These are phyloP conservation scores for Quercus rubra DNA, from an alignment of 306 rosid species.

Conservation along the genomic window DNA sequence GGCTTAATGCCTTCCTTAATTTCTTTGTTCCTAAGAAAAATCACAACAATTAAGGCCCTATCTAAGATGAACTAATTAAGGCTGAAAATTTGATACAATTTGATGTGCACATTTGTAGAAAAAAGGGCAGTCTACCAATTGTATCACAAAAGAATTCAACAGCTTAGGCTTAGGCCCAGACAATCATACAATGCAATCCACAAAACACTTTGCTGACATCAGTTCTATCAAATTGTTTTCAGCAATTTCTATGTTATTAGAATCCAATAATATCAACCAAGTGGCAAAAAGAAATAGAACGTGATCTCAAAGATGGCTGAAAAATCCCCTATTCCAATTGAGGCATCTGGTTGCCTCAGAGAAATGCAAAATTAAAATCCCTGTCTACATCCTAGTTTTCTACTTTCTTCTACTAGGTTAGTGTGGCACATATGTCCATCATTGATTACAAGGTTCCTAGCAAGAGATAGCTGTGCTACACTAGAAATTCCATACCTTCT, in stretches of 20 bases:
- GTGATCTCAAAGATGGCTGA: neutral
- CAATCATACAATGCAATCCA: neutral
- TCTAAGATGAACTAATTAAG: neutral
- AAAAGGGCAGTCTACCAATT: neutral
- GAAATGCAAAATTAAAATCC: neutral
- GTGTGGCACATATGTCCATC: neutral
- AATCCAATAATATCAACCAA: neutral
- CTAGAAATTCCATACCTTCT: constrained; percentile 44
- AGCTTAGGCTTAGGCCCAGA: neutral
- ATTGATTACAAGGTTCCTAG: neutral
- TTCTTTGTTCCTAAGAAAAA: neutral
- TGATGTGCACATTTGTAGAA: neutral
- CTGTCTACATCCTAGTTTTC: neutral
- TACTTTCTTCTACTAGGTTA: neutral
- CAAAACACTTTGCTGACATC: neutral
- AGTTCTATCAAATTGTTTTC: neutral
- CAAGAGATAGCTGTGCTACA: neutral
- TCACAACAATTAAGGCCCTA: neutral
- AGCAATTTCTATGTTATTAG: neutral
- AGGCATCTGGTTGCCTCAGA: neutral
- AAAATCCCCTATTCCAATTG: neutral
- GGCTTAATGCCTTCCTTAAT: neutral
- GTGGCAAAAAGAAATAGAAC: neutral
- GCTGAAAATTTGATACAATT: neutral
- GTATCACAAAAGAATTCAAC: neutral